Base-by-base conservation (phyloP, 441 rosid genomes). In the Corymbia citriodora region DNA sequence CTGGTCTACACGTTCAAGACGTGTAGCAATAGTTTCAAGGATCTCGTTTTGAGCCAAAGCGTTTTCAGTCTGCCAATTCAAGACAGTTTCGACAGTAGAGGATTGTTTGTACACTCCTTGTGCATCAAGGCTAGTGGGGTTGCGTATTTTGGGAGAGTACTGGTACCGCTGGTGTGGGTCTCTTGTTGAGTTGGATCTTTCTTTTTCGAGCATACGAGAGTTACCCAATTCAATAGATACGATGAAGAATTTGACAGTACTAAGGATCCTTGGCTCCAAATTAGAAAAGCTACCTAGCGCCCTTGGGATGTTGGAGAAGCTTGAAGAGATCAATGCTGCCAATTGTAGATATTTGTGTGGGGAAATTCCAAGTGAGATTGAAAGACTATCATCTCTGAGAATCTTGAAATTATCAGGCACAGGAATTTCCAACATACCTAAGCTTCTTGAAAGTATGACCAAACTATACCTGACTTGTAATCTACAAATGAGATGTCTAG, bases 221-320 rank as follows among this genome's bases (percentile, higher is more conserved):
- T 19, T 86, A 29, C 59, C 88, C 59, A 29, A 49, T 7, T 86
- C 88, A 86, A 86, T 52, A 6, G 88, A 36, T 33, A 16, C 0
- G 1, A 17, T 86, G 50, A 86, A 86, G 52, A 86, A 52, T 11
- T 86, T 86, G 59, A 50, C 25, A 21, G 14, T 29, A n/a, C 33
- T 52, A 33, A 29, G 1, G 12, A 29, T 86, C 3, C 16, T 0
- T 16, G 0, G 1, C 4, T 0, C 61, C 25, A 0, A 0, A 3
- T 8, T 86, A 52, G 3, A 12, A 52, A 55, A 52, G 57, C 57
- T 86, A 12, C 59, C 61, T 50, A 4, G 25, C 1, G 1, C 88
- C 15, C 55, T 86, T 2, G 25, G 88, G 25, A 86, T n/a, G 59
- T 52, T 55, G 31, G 45, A 55, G 57, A 52, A 86, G 88, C 88